A percentile compares a stretch with the other conserved stretches of the same genome.
phyloP scores from a whole-genome alignment of 73 alveolate species.

The Paramecium tetraurelia region DNA sequence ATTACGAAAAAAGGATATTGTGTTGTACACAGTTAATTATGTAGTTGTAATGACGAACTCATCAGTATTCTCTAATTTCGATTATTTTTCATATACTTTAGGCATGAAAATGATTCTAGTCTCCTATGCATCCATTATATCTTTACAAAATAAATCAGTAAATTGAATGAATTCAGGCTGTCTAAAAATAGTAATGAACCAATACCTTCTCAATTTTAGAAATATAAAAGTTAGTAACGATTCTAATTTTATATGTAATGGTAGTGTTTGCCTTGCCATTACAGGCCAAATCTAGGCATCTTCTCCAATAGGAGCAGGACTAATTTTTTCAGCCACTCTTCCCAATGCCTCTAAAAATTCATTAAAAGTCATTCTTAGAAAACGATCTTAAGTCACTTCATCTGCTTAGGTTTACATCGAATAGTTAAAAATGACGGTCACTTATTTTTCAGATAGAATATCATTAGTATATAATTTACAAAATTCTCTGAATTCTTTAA shows the following conservation, averaged over 20 bases:
- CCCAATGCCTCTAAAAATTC: constrained; percentile 83
- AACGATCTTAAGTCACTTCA: constrained; percentile 75
- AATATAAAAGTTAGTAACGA: background rate
- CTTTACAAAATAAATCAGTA: background rate
- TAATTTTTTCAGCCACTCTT: constrained; percentile 71
- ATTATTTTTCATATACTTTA: background rate
- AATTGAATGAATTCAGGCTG: background rate
- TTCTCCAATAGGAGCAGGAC: constrained; percentile 55
- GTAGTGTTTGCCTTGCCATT: background rate
- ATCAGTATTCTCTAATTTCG: background rate
- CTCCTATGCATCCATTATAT: background rate
- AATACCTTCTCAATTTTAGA: background rate
- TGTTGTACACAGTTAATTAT: background rate
- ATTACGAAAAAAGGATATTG: background rate
- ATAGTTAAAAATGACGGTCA: constrained; percentile 69
- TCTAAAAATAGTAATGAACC: background rate
- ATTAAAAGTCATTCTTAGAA: constrained; percentile 67
- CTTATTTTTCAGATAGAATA: constrained; percentile 72
- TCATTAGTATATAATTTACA: constrained; percentile 63
- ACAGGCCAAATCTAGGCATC: background rate
- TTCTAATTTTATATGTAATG: constrained; percentile 55
- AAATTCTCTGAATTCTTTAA: constrained; percentile 75
- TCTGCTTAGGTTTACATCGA: constrained; percentile 81
- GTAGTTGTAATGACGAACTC: background rate
- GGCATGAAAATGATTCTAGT: background rate